Evolutionary conservation across 352 stramenopile species (phyloP), one percentile per base, ranked within the genome.

Genomic region (Thraustochytrium sp.): DNA sequence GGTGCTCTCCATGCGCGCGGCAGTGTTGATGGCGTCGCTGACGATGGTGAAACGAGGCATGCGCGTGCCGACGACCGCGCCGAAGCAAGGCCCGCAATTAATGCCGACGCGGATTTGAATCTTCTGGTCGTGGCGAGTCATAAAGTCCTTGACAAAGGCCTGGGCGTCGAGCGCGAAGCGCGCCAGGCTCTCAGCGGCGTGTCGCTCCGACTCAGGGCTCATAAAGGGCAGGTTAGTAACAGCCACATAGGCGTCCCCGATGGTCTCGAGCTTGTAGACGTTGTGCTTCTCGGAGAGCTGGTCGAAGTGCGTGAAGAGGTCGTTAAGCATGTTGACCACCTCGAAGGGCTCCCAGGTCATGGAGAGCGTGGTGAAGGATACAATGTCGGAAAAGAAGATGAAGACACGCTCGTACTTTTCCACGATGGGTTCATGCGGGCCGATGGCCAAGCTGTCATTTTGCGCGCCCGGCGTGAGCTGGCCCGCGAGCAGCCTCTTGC

Each of bases 21-120:
- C 88, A 0, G 92, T 96, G 83, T 96, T 97, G 2, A 96, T 92
- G 0, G 94, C 95, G 76, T 98, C 94, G 5, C 94, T 93, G 87
- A 98, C 97, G 8, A 98, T 86, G 11, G 91, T 95, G 84, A 96
- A 98, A 37, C 94, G 91, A 54, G 94, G 92, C 85, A 97, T 97
- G 77, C 95, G 94, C 86, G 94, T 92, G 0, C 93, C 93, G 0
- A 97, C 92, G 0, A 97, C 87, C 18, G 91, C 90, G 36, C 89
- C 93, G 31, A 97, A 92, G 26, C 96, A 90, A 29, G 92, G 89
- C 11, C 93, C 94, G 5, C 90, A 94, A 77, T 97, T 92, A 54
- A 98, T 89, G 0, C 94, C 94, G 49, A 97, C 94, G 26, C 93
- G 92, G 5, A 97, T 88, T 34, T 96, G 92, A 2, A 98, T 89